These are phyloP conservation scores for Moesziomyces sp. DNA, from an alignment of 1,284 basidiomycete genomes.

Conservation along the genomic window DNA sequence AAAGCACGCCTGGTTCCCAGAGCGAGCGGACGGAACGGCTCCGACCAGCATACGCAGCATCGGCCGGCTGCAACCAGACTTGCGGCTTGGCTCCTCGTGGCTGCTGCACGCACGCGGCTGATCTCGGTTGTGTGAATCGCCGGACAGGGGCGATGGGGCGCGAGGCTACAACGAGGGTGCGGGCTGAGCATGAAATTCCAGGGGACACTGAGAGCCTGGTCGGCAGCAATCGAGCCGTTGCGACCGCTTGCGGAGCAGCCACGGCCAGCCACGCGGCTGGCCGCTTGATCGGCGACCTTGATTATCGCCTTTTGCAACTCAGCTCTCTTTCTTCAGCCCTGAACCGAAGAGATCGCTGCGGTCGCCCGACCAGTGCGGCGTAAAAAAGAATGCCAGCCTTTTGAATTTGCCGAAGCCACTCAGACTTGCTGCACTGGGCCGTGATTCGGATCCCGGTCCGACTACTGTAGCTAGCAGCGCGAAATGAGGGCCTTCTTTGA, in stretches of 20 bases:
- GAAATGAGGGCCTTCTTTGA: not conserved
- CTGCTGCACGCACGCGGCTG: not conserved
- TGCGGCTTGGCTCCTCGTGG: not conserved
- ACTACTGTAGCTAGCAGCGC: not conserved
- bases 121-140: not conserved
- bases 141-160: not conserved
- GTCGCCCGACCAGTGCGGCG: too few species aligned
- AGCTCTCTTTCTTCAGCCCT: not conserved
- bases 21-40: not conserved
- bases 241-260: not conserved
- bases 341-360: not conserved
- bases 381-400: too few species aligned
- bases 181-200: constrained; percentile 5
- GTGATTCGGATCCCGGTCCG: not conserved
- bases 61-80: not conserved
- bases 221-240: not conserved
- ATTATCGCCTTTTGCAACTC: not conserved
- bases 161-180: not conserved
- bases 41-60: not conserved
- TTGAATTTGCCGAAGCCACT: not conserved
- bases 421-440: too few species aligned
- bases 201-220: not conserved
- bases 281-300: not conserved
- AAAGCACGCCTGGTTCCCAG: not conserved
- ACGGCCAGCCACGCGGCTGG: too few species aligned